A percentile compares a stretch with the other conserved stretches of the same genome.
These are phyloP conservation scores for Amphibolis antarctica DNA, from an alignment of 106 monocot species.

Conservation along the genomic window DNA sequence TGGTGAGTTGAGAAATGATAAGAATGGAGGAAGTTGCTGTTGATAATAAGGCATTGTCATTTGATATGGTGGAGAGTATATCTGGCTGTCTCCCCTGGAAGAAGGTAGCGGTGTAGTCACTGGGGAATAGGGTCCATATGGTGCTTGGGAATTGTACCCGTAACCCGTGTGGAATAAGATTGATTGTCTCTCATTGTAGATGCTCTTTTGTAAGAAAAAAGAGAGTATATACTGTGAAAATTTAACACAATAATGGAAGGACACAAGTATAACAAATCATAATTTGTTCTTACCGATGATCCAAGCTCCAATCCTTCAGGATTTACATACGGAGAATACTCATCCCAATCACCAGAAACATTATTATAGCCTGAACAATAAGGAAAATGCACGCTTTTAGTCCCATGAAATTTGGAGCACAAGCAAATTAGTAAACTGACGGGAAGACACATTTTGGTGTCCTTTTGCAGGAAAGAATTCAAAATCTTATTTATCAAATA, in stretches of 20 bases:
- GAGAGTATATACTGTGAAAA: slow-evolving; percentile 9
- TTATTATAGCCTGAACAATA: slow-evolving; percentile 45
- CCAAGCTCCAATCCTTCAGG: slow-evolving; percentile 40
- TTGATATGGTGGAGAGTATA: slow-evolving; percentile 45
- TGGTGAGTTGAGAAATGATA: slow-evolving; percentile 39
- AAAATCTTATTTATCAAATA: not conserved
- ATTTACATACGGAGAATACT: slow-evolving; percentile 32
- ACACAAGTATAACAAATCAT: not conserved
- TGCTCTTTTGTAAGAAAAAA: slow-evolving; percentile 27
- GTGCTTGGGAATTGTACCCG: slow-evolving; percentile 48
- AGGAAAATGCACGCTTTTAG: not conserved
- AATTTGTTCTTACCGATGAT: slow-evolving; percentile 37
- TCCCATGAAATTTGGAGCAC: not conserved
- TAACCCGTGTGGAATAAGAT: slow-evolving; percentile 59
- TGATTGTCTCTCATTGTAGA: slow-evolving; percentile 43
- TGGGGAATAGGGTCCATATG: slow-evolving; percentile 72
- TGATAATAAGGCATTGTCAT: slow-evolving; percentile 48
- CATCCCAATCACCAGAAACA: slow-evolving; percentile 42
- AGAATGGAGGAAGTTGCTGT: slow-evolving; percentile 35
- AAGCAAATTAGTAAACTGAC: not conserved
- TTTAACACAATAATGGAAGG: slow-evolving; percentile 1
- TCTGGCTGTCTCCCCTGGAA: slow-evolving; percentile 42
- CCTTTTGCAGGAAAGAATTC: not conserved
- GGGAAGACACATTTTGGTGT: too few relatives aligned
- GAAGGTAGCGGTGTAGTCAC: slow-evolving; percentile 48